Base-by-base conservation (phyloP, 169 alveolate genomes). In the Plasmodium vivax region DNA sequence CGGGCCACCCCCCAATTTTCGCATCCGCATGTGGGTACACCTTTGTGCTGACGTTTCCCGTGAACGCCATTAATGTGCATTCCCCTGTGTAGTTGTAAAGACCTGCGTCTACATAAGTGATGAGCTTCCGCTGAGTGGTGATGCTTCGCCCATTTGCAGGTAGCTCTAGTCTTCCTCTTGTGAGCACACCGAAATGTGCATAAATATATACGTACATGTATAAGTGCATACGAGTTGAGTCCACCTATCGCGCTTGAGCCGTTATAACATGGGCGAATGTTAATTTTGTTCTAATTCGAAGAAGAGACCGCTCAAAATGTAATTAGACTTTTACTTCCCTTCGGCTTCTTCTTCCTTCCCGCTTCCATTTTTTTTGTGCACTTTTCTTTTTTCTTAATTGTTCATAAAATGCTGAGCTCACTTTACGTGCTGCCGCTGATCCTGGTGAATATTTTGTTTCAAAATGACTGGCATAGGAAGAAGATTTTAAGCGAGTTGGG, bases 341-440 rank as follows among this genome's bases (percentile, higher is more conserved):
- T 9, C 16, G 62, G 32, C 47, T n/a, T 38, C 72, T 2, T 16
- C 19, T 32, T 83, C 47, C 47, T 2, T 36, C 5, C 43, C 6
- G 56, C 77, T 87, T 75, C 23, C 27, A 23, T 68, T 68, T 7
- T 68, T 19, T 68, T 8, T 68, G 77, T 68, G 77, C n/a, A 68
- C 34, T 34, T 32, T 83, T 83, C 36, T n/a, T 19, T 41, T 83
- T 32, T 30, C 23, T 83, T 10, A 54, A 16, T 5, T 27, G 71
- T 83, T 32, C 81, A 79, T 51, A 87, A 75, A 77, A 87, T 87
- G 93, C 71, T 75, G 88, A 45, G 71, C 43, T 3, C 41, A 71
- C 23, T 75, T 75, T 87, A 77, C 77, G 93, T 87, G n/a, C 14
- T 87, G 19, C 45, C 88, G n/a, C 68, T 87, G n/a, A 87, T 87